Percentiles rank a stretch among this genome's conserved stretches.
These are phyloP conservation scores for Rhizopogon vinicolor DNA, from an alignment of 768 basidiomycete genomes.

Conservation along the genomic window DNA sequence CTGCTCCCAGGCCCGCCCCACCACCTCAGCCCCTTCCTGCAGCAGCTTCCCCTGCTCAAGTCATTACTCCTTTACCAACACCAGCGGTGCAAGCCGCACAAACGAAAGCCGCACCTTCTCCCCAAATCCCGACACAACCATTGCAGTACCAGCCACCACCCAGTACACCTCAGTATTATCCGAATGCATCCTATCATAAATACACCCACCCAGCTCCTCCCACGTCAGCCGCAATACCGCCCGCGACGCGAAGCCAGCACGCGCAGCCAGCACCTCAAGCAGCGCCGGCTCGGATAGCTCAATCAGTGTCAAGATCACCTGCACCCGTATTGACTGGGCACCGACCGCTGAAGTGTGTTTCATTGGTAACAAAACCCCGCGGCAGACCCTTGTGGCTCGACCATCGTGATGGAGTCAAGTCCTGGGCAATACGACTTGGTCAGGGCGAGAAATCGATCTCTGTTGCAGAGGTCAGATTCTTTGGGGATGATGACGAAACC, in stretches of 20 bases:
- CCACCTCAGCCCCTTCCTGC: constrained; percentile 16
- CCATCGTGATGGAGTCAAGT: constrained; percentile 65
- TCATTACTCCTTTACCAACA: constrained; percentile 15
- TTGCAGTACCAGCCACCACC: constrained; percentile 28
- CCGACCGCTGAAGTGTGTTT: constrained; percentile 49
- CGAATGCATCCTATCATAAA: constrained; percentile 47
- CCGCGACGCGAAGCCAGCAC: neutral
- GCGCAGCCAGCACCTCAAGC: constrained; percentile 1
- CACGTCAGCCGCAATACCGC: constrained; percentile 8
- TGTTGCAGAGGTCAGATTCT: constrained; percentile 49
- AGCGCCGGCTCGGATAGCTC: constrained; percentile 17
- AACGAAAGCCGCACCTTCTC: constrained; percentile 16
- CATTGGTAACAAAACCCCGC: constrained; percentile 52
- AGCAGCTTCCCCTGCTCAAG: constrained; percentile 13
- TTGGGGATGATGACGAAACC: constrained; percentile 55
- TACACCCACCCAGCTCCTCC: constrained; percentile 22
- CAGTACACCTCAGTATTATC: constrained; percentile 34
- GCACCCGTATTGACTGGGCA: constrained; percentile 25
- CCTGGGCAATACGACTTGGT: constrained; percentile 64
- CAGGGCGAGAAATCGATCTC: constrained; percentile 52
- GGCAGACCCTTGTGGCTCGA: constrained; percentile 58
- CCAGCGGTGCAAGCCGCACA: constrained; percentile 5
- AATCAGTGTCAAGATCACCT: constrained; percentile 28
- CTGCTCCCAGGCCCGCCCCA: constrained; percentile 15
- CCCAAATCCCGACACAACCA: constrained; percentile 29